A percentile compares a stretch with the other conserved stretches of the same genome.
Conservation (phyloP, 768 basidiomycete species). For the Hericium alpestre region DNA sequence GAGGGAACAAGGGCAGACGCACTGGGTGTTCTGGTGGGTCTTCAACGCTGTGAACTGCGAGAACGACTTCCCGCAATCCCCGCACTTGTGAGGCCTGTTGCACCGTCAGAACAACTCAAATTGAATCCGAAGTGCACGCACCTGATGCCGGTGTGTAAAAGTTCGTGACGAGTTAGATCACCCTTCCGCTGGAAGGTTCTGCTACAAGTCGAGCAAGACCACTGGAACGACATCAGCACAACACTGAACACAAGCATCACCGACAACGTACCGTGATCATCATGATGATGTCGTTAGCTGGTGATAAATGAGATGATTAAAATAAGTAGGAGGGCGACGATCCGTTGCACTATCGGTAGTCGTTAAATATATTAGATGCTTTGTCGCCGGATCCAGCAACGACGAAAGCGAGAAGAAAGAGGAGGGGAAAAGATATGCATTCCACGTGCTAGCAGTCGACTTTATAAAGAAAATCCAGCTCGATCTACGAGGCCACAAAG, state of each 20-base stretch:
- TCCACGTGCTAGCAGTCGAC: not conserved
- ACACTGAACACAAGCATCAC: not conserved
- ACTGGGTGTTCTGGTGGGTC: conserved; percentile 62
- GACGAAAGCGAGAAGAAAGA: not conserved
- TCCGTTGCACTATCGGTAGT: not conserved
- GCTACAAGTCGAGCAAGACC: conserved; percentile 23
- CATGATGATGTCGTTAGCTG: conserved; percentile 8
- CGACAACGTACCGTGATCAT: not conserved
- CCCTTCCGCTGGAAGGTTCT: conserved; percentile 46
- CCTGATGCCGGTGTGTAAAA: conserved; percentile 41
- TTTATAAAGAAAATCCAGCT: not conserved
- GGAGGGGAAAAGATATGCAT: not conserved
- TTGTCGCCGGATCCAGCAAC: not conserved
- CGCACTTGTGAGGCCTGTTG: conserved; percentile 41
- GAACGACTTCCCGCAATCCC: conserved; percentile 43
- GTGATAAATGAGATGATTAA: not conserved
- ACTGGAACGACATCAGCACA: not conserved
- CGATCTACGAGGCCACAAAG: not conserved
- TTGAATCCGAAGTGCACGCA: conserved; percentile 16
- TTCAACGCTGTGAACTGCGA: conserved; percentile 50
- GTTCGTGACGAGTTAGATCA: conserved; percentile 49
- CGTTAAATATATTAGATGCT: not conserved
- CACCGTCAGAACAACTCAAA: not conserved
- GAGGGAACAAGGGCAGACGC: conserved; percentile 17
- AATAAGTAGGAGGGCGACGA: not conserved